phyloP scores from a whole-genome alignment of 176 grass and related monocot genomes.

The Microstegium vimineum region DNA sequence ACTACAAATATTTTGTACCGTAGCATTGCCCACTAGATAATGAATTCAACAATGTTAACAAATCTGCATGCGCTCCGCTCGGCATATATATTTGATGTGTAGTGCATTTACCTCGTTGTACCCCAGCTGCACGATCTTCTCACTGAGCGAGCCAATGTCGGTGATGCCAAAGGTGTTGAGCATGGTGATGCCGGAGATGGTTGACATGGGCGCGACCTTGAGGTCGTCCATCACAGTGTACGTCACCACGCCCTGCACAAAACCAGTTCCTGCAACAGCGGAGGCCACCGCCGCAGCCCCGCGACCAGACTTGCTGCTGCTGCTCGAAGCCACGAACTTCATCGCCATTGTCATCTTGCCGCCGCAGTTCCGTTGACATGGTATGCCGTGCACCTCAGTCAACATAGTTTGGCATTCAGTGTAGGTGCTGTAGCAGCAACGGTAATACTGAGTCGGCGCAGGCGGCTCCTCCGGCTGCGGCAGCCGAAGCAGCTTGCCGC shows the following conservation, averaged over 20 bases:
- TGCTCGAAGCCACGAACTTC: no score
- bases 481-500: neutral
- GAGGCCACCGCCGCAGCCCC: no score
- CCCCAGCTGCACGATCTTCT: conserved; percentile 32
- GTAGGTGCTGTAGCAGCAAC: accelerated
- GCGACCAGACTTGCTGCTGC: no score
- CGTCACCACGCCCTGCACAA: conserved; percentile 7
- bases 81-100: no score
- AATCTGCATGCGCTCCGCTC: no score
- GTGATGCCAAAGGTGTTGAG: conserved; percentile 27
- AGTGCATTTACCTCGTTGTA: neutral
- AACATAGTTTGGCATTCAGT: no score
- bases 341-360: neutral
- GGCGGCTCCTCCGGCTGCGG: accelerated
- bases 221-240: conserved; percentile 55
- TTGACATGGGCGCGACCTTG: conserved; percentile 37
- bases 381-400: no score
- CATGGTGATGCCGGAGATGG: conserved; percentile 23
- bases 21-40: no score
- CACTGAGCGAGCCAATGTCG: neutral
- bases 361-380: neutral
- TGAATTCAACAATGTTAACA: no score
- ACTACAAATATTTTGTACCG: no score
- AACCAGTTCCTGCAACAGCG: neutral
- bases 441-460: neutral